Conservation (phyloP, 768 basidiomycete genomes). For the Phlebiopsis gigantea region DNA sequence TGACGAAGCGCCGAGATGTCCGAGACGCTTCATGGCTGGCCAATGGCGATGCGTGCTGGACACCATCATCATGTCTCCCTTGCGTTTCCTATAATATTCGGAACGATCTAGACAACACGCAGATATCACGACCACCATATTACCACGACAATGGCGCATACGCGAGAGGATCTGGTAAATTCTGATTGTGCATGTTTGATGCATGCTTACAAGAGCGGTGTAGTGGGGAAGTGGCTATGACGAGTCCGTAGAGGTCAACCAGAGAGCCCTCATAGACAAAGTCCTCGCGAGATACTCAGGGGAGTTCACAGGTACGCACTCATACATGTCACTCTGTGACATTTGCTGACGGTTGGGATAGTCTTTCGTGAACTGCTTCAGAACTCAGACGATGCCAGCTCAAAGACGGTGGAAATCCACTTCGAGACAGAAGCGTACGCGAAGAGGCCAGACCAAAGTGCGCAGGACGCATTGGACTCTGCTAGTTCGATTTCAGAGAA, state of each 20-base stretch:
- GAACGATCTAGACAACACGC: not conserved
- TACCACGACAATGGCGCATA: not conserved
- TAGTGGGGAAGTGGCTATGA: conserved; percentile 62
- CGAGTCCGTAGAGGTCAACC: conserved; percentile 87
- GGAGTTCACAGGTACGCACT: conserved; percentile 69
- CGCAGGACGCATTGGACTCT: conserved; percentile 7
- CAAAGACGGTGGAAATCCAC: conserved; percentile 69
- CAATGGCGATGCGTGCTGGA: not conserved
- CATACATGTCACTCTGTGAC: not conserved
- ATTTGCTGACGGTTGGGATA: conserved; percentile 13
- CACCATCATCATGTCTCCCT: not conserved
- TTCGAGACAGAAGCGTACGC: conserved; percentile 63
- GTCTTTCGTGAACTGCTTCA: conserved; percentile 85
- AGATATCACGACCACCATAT: not conserved
- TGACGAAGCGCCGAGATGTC: too few relatives aligned
- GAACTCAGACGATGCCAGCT: conserved; percentile 91
- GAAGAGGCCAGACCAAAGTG: conserved; percentile 25
- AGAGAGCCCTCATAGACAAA: conserved; percentile 95
- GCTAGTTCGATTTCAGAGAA: conserved; percentile 5
- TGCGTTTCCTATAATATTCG: not conserved
- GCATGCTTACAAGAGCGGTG: not conserved
- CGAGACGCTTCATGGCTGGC: too few relatives aligned
- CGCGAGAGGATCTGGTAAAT: conserved; percentile 9
- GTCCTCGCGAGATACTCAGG: conserved; percentile 94
- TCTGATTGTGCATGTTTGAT: conserved; percentile 13